Percentiles rank a stretch among this genome's conserved stretches.
Conservation (phyloP, 371 early-diverging fungal species). For the Phascolomyces articulosus region DNA sequence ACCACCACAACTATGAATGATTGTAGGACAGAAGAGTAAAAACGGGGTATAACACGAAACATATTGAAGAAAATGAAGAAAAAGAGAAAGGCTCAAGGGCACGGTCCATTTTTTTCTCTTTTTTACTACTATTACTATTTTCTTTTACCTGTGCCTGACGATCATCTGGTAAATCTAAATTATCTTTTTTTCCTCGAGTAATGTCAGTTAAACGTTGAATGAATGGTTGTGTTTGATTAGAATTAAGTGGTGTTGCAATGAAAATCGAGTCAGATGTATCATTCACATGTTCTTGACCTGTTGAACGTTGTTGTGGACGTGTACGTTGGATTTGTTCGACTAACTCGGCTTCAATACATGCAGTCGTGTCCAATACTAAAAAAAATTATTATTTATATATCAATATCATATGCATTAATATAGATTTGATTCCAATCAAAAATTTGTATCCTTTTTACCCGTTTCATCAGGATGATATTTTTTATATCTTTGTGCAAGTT, state of each 20-base stretch:
- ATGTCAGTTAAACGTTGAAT: conserved; percentile 4
- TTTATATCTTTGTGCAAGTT: conserved; percentile 64
- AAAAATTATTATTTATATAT: too few species aligned
- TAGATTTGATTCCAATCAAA: not conserved
- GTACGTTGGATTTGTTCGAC: conserved; percentile 18
- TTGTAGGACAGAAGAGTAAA: not conserved
- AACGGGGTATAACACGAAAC: not conserved
- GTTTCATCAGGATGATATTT: conserved; percentile 67
- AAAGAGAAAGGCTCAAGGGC: not conserved
- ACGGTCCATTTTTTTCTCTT: not conserved
- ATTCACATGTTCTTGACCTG: conserved; percentile 10
- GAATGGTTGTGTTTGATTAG: conserved; percentile 16
- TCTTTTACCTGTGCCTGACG: conserved; percentile 19
- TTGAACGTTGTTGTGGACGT: not conserved
- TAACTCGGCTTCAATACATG: conserved; percentile 28
- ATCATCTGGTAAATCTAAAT: conserved; percentile 10
- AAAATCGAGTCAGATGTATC: not conserved
- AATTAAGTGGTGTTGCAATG: conserved; percentile 10
- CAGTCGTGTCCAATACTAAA: conserved; percentile 27
- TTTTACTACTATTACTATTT: not conserved
- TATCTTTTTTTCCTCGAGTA: not conserved
- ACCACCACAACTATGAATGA: too few species aligned
- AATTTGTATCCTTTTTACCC: conserved; percentile 45
- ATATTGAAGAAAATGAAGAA: not conserved
- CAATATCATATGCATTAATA: not conserved